These are phyloP conservation scores for Macrocybe sp. DNA, from an alignment of 1,284 basidiomycete species.

Conservation along the genomic window DNA sequence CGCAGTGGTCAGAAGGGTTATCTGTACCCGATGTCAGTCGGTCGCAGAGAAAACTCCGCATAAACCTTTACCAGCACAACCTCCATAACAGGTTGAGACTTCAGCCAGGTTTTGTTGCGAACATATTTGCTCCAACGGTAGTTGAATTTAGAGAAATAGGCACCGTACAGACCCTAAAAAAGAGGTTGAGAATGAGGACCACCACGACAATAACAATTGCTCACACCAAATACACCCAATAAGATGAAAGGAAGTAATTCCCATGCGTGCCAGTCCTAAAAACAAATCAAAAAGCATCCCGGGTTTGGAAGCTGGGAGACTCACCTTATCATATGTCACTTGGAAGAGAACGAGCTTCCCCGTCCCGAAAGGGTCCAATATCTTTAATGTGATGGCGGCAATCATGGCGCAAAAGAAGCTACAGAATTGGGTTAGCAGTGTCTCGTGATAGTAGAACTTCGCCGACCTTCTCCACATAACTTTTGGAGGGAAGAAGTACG, in stretches of 20 bases:
- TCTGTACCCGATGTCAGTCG: slow-evolving; percentile 35
- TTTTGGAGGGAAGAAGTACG: slow-evolving; percentile 94
- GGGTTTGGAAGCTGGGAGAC: background rate
- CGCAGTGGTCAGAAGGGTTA: slow-evolving; percentile 71
- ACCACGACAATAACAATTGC: slow-evolving; percentile 15
- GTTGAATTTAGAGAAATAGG: slow-evolving; percentile 91
- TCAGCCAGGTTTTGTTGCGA: slow-evolving; percentile 78
- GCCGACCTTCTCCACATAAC: slow-evolving; percentile 82
- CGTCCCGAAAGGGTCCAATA: slow-evolving; percentile 90
- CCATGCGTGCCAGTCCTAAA: slow-evolving; percentile 83
- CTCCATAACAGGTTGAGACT: slow-evolving; percentile 77
- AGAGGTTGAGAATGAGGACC: slow-evolving; percentile 8
- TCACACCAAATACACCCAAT: slow-evolving; percentile 82
- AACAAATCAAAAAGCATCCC: slow-evolving; percentile 3
- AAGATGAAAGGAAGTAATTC: slow-evolving; percentile 82
- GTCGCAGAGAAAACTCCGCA: background rate
- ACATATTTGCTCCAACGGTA: slow-evolving; percentile 83
- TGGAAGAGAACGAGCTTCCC: slow-evolving; percentile 84
- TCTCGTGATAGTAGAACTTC: background rate
- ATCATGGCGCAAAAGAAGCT: slow-evolving; percentile 96
- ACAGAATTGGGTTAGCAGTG: background rate
- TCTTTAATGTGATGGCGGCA: slow-evolving; percentile 82
- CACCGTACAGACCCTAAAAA: slow-evolving; percentile 84
- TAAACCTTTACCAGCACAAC: slow-evolving; percentile 61
- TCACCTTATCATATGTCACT: slow-evolving; percentile 82